A percentile compares a stretch with the other conserved stretches of the same genome.
phyloP scores from a whole-genome alignment of 2,329 filamentous ascomycete species.

The Penicillium polonicum region DNA sequence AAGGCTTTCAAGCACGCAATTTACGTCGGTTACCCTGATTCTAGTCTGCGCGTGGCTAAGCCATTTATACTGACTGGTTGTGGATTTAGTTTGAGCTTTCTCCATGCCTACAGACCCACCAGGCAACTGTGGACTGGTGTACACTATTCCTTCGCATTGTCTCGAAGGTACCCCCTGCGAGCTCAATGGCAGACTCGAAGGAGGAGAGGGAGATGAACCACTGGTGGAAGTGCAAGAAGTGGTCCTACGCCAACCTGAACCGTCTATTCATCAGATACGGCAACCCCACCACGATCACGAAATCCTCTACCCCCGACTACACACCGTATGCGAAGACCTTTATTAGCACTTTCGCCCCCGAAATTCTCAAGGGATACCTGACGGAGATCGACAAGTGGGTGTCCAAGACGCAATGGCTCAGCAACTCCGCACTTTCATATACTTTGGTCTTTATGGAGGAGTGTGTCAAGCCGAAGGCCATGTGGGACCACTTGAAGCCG shows the following conservation, averaged over 20 bases:
- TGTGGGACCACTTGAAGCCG: slow-evolving; percentile 91
- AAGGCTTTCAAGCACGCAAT: slow-evolving; percentile 99
- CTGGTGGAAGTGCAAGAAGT: slow-evolving; percentile 99
- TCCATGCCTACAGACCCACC: slow-evolving; percentile 70
- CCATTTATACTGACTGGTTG: slow-evolving; percentile 32
- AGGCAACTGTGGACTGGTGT: slow-evolving; percentile 91
- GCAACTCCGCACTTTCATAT: slow-evolving; percentile 88
- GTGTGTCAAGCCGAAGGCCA: slow-evolving; percentile 93
- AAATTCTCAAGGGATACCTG: slow-evolving; percentile 93
- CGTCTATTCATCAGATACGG: slow-evolving; percentile 95
- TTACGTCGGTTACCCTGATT: slow-evolving; percentile 63
- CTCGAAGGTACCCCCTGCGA: slow-evolving; percentile 76
- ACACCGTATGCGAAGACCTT: slow-evolving; percentile 85
- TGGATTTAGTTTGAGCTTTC: slow-evolving; percentile 75
- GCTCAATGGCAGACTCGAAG: slow-evolving; percentile 73
- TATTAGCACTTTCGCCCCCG: slow-evolving; percentile 84
- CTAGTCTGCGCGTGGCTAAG: slow-evolving; percentile 11
- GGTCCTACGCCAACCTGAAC: slow-evolving; percentile 97
- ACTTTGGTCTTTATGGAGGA: slow-evolving; percentile 95
- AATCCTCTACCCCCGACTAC: slow-evolving; percentile 72
- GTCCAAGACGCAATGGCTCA: slow-evolving; percentile 88
- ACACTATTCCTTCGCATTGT: slow-evolving; percentile 90
- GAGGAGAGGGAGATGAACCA: slow-evolving; percentile 89
- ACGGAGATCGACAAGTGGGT: slow-evolving; percentile 98
- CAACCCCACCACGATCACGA: slow-evolving; percentile 73